A percentile compares a stretch with the other conserved stretches of the same genome.
phyloP scores from a whole-genome alignment of 768 basidiomycete genomes.

The Mycena rebaudengoi region DNA sequence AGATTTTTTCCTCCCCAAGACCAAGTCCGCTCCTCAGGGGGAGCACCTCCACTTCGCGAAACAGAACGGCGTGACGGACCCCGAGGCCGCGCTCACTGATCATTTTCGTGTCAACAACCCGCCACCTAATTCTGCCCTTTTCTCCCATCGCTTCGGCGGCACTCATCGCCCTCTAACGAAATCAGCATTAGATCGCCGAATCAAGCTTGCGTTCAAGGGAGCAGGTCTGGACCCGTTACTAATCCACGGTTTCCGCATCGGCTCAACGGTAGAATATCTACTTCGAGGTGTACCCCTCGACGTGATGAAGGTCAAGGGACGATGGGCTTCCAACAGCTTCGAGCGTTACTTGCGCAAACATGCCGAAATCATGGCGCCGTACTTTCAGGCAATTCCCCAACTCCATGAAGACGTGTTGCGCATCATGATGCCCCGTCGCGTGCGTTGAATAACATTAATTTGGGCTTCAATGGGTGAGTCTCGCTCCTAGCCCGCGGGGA shows the following conservation, averaged over 20 bases:
- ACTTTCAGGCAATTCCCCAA: too few species aligned
- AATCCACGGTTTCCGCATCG: not conserved
- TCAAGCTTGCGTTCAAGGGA: too few species aligned
- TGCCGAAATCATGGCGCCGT: too few species aligned
- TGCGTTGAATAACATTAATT: too few species aligned
- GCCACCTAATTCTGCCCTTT: constrained; percentile 4
- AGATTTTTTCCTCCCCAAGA: constrained; percentile 19
- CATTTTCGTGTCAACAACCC: constrained; percentile 25
- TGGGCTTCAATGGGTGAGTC: too few species aligned
- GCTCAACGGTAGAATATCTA: not conserved
- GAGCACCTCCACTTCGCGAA: constrained; percentile 25
- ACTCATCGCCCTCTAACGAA: not conserved
- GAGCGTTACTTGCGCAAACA: too few species aligned
- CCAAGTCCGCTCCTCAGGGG: constrained; percentile 25
- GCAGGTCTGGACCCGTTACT: too few species aligned
- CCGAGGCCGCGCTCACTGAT: not conserved
- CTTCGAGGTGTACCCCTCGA: not conserved
- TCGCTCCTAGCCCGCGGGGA: too few species aligned
- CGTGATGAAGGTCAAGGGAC: not conserved
- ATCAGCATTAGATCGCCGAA: too few species aligned
- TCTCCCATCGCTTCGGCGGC: constrained; percentile 3
- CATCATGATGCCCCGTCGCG: too few species aligned
- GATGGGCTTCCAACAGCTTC: too few species aligned
- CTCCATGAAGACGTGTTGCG: too few species aligned
- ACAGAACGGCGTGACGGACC: constrained; percentile 22